Base-by-base conservation (phyloP, 164 flowering plant genomes). In the Stephania yunnanensis region DNA sequence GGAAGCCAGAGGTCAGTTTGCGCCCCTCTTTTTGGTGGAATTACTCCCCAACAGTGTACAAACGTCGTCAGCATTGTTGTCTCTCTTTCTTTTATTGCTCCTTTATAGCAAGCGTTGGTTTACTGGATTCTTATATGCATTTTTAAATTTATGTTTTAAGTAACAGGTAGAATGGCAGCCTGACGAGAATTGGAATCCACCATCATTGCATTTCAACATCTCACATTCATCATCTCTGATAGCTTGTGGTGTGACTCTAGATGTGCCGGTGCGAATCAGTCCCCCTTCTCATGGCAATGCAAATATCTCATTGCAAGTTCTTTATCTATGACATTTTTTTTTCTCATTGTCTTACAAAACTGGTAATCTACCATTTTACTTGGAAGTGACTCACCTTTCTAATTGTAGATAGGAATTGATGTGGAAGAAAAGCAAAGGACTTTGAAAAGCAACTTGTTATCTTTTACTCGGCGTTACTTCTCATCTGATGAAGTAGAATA, bases 221-320 rank as follows among this genome's bases (percentile, higher is more conserved):
- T 93, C 98, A 6, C 99, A 95, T 82, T 87, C 99, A 53, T 85
- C 95, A 72, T 91, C 98, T 46, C 75, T 95, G 83, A 85, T 95
- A 81, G 98, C 93, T 17, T 95, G 99, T 88, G 99, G 96, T 30
- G 91, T 95, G 79, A 86, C 95, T 22, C n/a, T 79, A n/a, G 80
- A 84, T 82, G 79, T 86, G 70, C 90, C 85, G 1, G 98, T 86
- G 81, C 80, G 70, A 71, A 25, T 74, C 70, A 31, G 20, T 31
- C 75, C 74, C 75, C 74, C 78, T 69, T 29, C 30, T 36, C 42
- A 36, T 36, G 42, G 4, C 42, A 2, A 36, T 36, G 42, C 42
- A 36, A 36, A 36, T 36, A 36, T 36, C 42, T 36, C 42, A 36
- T 36, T 2, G 42, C 42, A 36, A 36, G 10, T 48, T 45, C 36